phyloP scores from a whole-genome alignment of 192 early-diverging fungal genomes.

The Umbelopsis isabellina region DNA sequence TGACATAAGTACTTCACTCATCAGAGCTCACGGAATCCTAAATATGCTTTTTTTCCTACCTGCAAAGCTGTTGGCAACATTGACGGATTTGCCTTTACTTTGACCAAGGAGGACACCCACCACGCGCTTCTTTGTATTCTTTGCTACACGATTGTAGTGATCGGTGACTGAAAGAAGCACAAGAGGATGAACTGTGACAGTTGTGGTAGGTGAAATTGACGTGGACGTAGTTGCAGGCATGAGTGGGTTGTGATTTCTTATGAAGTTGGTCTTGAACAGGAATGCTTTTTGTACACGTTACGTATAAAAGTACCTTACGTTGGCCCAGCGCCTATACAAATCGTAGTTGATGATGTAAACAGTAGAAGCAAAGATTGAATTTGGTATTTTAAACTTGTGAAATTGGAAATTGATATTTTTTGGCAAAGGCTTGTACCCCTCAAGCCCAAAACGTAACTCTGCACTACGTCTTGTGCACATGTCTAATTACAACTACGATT shows the following conservation, averaged over 20 bases:
- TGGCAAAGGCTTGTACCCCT: neutral
- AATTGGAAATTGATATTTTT: neutral
- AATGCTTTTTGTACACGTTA: neutral
- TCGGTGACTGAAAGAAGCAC: slow-evolving; percentile 98
- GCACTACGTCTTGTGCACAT: slow-evolving; percentile 27
- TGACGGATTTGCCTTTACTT: slow-evolving; percentile 81
- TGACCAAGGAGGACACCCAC: slow-evolving; percentile 97
- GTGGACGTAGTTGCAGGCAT: slow-evolving; percentile 50
- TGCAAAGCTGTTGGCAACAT: slow-evolving; percentile 98
- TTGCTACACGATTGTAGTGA: slow-evolving; percentile 97
- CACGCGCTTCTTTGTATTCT: slow-evolving; percentile 94
- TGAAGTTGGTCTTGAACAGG: neutral
- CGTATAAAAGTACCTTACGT: neutral
- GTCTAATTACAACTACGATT: slow-evolving; percentile 59
- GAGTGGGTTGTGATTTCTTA: slow-evolving; percentile 1
- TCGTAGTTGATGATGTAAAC: slow-evolving; percentile 6
- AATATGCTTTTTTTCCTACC: slow-evolving; percentile 54
- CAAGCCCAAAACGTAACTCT: neutral
- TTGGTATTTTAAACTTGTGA: neutral
- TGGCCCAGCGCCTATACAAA: neutral
- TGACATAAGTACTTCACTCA: neutral
- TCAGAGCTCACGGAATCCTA: neutral
- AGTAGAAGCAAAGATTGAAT: neutral
- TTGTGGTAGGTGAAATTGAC: slow-evolving; percentile 49
- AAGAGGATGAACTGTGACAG: slow-evolving; percentile 93